A percentile compares a stretch with the other conserved stretches of the same genome.
These are phyloP conservation scores for Batkoa obscura DNA, from an alignment of 371 early-diverging fungal genomes.

Conservation along the genomic window DNA sequence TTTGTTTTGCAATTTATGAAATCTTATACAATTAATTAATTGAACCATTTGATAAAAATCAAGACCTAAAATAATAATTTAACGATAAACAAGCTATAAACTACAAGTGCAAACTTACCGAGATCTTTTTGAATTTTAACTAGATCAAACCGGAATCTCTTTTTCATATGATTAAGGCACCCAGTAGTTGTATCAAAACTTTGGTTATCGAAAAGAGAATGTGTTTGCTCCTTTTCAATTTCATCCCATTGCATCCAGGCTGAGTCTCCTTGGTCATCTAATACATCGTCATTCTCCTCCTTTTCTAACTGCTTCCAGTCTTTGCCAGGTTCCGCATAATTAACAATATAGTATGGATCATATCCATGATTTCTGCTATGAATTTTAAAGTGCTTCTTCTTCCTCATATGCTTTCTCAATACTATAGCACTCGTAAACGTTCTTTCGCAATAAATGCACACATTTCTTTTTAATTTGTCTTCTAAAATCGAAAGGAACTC, in stretches of 20 bases:
- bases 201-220: constrained; percentile 55
- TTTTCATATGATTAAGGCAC: constrained; percentile 50
- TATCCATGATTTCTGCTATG: constrained; percentile 72
- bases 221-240: constrained; percentile 31
- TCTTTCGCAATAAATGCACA: constrained; percentile 87
- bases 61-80: constrained; percentile 17
- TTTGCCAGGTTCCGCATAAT: constrained; percentile 80
- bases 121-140: constrained; percentile 23
- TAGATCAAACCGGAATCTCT: constrained; percentile 57
- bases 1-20: constrained; percentile 30
- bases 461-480: constrained; percentile 45
- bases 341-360: constrained; percentile 89
- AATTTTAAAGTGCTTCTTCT: constrained; percentile 96
- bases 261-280: constrained; percentile 14
- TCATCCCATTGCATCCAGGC: constrained; percentile 77
- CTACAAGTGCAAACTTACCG: constrained; percentile 12
- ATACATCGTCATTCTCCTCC: constrained; percentile 57
- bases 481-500: constrained; percentile 68
- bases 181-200: constrained; percentile 38
- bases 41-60: constrained; percentile 69
- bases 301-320: constrained; percentile 80
- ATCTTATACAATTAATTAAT: constrained; percentile 77
- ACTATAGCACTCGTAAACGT: constrained; percentile 70
- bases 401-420: constrained; percentile 91
- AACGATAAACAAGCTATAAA: background rate